Conservation (phyloP, 2,329 filamentous ascomycete species). For the Aspergillus uvarum region DNA sequence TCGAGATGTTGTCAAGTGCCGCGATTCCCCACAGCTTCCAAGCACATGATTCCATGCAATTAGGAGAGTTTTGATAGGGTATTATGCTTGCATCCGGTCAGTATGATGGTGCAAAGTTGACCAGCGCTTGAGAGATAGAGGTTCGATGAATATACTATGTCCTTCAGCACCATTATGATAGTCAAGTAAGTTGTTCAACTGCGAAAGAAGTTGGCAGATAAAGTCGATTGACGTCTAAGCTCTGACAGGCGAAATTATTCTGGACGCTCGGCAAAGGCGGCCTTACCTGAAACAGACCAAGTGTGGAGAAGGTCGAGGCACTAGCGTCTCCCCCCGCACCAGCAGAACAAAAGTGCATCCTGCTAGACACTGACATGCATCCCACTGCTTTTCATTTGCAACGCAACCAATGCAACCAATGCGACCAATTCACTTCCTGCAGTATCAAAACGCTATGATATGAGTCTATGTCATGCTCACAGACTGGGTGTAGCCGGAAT, state of each 20-base stretch:
- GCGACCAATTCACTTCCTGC: too few species aligned
- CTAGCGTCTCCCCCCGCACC: not conserved
- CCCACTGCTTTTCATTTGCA: not conserved
- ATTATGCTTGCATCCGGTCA: too few species aligned
- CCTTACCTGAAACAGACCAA: not conserved
- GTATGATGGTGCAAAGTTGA: too few species aligned
- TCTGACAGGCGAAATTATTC: not conserved
- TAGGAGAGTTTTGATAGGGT: not conserved
- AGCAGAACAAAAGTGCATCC: not conserved
- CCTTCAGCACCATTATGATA: too few species aligned
- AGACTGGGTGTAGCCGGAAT: not conserved
- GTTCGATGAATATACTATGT: too few species aligned
- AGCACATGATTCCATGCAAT: not conserved
- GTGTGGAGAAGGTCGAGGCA: not conserved
- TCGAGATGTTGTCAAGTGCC: constrained; percentile 20
- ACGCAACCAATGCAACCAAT: too few species aligned
- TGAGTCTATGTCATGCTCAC: not conserved
- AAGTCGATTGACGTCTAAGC: too few species aligned
- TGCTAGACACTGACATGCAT: not conserved
- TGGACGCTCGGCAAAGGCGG: not conserved
- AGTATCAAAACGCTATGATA: too few species aligned
- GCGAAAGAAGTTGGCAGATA: not conserved
- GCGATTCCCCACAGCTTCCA: constrained; percentile 11
- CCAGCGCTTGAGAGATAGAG: too few species aligned
- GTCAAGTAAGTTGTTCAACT: not conserved